Evolutionary conservation across 1,139 yeast species (phyloP).

Genomic region (Candida frijolesensis): DNA sequence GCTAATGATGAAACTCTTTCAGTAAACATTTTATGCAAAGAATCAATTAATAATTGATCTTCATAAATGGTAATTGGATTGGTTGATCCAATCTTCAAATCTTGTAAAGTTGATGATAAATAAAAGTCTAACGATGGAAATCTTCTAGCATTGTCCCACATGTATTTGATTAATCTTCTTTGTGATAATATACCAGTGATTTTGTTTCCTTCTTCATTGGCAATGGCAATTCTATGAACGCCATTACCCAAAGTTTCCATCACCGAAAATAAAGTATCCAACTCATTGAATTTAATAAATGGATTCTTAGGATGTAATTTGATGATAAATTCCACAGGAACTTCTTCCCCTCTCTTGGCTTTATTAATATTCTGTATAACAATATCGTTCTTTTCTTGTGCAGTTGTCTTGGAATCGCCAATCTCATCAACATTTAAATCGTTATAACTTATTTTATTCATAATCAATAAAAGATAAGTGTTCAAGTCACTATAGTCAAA

Average conservation of each 20-base stretch:
- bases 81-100: constrained; percentile 68
- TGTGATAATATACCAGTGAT: constrained; percentile 86
- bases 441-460: constrained; percentile 58
- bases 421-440: constrained; percentile 36
- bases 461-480: constrained; percentile 73
- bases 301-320: constrained; percentile 85
- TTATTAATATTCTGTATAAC: constrained; percentile 38
- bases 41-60: constrained; percentile 84
- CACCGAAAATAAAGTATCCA: constrained; percentile 68
- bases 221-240: constrained; percentile 88
- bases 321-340: constrained; percentile 79
- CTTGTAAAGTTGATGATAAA: constrained; percentile 65
- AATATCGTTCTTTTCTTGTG: constrained; percentile 28
- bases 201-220: constrained; percentile 44
- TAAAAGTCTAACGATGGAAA: constrained; percentile 79
- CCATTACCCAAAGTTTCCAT: constrained; percentile 89
- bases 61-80: constrained; percentile 80
- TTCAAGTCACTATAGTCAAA: constrained; percentile 93
- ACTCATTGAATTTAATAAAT: constrained; percentile 70
- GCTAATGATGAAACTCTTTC: constrained; percentile 90
- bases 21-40: constrained; percentile 79
- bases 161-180: constrained; percentile 75
- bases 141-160: constrained; percentile 91
- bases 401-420: constrained; percentile 18
- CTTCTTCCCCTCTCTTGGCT: constrained; percentile 68